Evolutionary conservation across 2,329 filamentous ascomycete species (phyloP).

Genomic region (Arthroderma sp.): DNA sequence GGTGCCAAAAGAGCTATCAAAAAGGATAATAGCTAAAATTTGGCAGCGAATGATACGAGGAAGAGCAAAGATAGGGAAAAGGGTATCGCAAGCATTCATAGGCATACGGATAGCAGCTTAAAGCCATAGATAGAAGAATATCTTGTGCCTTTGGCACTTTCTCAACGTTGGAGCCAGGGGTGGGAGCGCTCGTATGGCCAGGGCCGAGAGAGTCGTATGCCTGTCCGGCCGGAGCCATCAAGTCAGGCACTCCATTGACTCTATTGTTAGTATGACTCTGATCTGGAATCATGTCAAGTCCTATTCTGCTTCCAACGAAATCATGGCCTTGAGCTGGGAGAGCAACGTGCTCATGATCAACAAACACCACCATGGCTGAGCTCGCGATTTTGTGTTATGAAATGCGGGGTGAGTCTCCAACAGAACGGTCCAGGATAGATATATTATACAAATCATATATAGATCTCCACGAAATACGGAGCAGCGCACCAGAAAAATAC

Average conservation of each 20-base stretch:
- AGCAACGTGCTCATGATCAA: slow-evolving; percentile 31
- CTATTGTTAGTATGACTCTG: no score
- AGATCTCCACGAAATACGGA: no score
- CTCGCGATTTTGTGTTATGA: background rate
- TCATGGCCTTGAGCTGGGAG: slow-evolving; percentile 4
- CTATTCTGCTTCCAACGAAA: slow-evolving; percentile 1
- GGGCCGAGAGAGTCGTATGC: no score
- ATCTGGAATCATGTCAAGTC: no score
- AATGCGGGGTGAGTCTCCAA: background rate
- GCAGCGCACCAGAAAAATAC: no score
- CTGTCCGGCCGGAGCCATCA: no score
- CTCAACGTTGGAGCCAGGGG: background rate
- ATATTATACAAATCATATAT: background rate
- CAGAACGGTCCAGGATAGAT: background rate
- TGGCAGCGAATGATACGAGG: background rate
- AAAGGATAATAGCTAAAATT: slow-evolving; percentile 3
- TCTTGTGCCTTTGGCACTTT: background rate
- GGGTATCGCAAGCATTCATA: no score
- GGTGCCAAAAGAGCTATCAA: slow-evolving; percentile 1
- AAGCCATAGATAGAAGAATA: slow-evolving; percentile 21
- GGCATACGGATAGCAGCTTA: slow-evolving; percentile 38
- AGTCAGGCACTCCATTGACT: no score
- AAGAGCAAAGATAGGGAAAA: no score
- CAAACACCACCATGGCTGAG: slow-evolving; percentile 35
- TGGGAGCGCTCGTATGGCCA: no score